phyloP scores from a whole-genome alignment of 1,284 basidiomycete species.

The Serendipita sp. region DNA sequence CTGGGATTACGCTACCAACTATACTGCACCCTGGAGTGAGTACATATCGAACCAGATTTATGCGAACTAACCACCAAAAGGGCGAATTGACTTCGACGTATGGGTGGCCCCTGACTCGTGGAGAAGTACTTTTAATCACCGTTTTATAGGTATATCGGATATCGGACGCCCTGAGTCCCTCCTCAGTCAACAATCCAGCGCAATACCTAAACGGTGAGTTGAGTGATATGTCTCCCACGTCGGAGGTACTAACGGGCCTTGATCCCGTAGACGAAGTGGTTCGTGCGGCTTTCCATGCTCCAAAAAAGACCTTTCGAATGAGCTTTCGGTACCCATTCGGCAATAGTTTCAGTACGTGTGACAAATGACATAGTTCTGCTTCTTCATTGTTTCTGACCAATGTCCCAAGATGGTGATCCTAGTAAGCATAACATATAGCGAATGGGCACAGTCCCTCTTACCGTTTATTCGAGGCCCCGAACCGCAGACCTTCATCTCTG shows the following conservation, averaged over 20 bases:
- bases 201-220: conserved; percentile 47
- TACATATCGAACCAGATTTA: conserved; percentile 5
- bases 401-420: background rate
- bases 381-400: background rate
- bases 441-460: background rate
- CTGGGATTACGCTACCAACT: conserved; percentile 47
- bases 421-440: background rate
- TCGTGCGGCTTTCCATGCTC: conserved; percentile 50
- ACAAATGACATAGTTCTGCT: background rate
- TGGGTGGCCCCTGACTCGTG: background rate
- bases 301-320: conserved; percentile 43
- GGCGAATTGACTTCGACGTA: background rate
- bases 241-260: background rate
- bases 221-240: background rate
- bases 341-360: background rate
- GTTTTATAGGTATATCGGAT: conserved; percentile 34
- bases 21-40: conserved; percentile 52
- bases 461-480: background rate
- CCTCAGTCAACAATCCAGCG: conserved; percentile 30
- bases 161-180: conserved; percentile 37
- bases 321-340: conserved; percentile 36
- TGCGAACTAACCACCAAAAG: background rate
- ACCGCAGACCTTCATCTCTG: background rate
- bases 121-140: background rate
- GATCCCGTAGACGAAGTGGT: conserved; percentile 34